Evolutionary conservation across 139 green algal species (phyloP).

Genomic region (Desmodesmus armatus): DNA sequence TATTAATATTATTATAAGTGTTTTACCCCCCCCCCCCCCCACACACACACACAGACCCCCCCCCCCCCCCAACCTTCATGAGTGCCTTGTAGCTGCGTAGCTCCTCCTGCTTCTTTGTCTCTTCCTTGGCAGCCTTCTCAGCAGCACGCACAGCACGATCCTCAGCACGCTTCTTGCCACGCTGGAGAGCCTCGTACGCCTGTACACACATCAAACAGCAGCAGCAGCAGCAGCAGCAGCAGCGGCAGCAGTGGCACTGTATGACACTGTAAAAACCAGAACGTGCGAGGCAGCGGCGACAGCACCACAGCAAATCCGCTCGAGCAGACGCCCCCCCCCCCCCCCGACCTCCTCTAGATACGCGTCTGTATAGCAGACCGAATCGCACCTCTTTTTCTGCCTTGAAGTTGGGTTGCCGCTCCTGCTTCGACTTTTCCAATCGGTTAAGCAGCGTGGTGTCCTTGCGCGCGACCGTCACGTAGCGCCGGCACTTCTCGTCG

Average conservation of each 20-base stretch:
- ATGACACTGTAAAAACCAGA: too few relatives aligned
- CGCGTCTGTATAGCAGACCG: too few relatives aligned
- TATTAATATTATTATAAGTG: background rate
- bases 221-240: constrained; percentile 23
- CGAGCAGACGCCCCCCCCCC: too few relatives aligned
- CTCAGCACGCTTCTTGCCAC: constrained; percentile 61
- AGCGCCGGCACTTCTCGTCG: constrained; percentile 77
- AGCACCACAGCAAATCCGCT: too few relatives aligned
- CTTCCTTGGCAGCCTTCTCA: constrained; percentile 80
- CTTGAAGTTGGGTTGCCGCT: constrained; percentile 85
- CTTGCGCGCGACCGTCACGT: constrained; percentile 77
- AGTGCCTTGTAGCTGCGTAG: constrained; percentile 82
- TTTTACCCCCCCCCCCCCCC: background rate
- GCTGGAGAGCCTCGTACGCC: constrained; percentile 56
- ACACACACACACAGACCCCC: constrained; percentile 33
- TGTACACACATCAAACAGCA: background rate
- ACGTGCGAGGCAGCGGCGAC: too few relatives aligned
- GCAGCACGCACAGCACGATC: constrained; percentile 52
- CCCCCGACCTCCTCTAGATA: background rate
- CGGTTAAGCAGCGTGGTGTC: constrained; percentile 95
- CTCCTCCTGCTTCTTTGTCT: constrained; percentile 75
- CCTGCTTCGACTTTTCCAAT: constrained; percentile 91
- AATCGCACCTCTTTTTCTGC: constrained; percentile 74
- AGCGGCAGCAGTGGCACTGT: background rate
- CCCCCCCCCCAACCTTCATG: constrained; percentile 68